A percentile compares a stretch with the other conserved stretches of the same genome.
These are phyloP conservation scores for Rhodotorula glutinis DNA, from an alignment of 1,284 basidiomycete genomes.

Conservation along the genomic window DNA sequence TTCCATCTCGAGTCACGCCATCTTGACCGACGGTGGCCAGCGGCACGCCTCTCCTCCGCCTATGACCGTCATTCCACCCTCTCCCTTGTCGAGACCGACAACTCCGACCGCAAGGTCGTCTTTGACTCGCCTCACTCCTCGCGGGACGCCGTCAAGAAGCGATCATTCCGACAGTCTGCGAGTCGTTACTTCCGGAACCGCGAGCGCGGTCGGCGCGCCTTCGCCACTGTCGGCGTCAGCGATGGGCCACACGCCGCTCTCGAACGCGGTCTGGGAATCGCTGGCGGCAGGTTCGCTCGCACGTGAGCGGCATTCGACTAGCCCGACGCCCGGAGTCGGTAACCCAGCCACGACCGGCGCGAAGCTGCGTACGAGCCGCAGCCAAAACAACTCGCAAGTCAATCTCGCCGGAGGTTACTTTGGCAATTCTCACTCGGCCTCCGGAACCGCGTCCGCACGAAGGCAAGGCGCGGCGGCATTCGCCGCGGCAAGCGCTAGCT, in stretches of 20 bases:
- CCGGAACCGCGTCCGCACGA: background rate
- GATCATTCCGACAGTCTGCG: slow-evolving; percentile 2
- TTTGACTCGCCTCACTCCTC: background rate
- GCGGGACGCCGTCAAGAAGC: background rate
- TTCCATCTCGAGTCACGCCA: background rate
- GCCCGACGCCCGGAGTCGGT: slow-evolving; percentile 8
- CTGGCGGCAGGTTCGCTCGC: background rate
- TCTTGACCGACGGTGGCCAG: background rate
- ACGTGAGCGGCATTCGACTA: background rate
- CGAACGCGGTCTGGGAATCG: background rate
- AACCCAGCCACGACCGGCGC: slow-evolving; percentile 8
- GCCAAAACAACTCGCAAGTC: slow-evolving; percentile 23
- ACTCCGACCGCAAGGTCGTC: slow-evolving; percentile 16
- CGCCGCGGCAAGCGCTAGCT: slow-evolving; percentile 6
- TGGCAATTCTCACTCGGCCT: background rate
- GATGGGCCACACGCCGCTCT: background rate
- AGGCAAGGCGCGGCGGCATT: background rate
- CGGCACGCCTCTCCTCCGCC: slow-evolving; percentile 8
- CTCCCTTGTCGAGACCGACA: slow-evolving; percentile 16
- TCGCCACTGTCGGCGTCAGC: slow-evolving; percentile 15
- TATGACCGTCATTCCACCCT: slow-evolving; percentile 14
- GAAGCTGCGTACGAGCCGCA: slow-evolving; percentile 27
- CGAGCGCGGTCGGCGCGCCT: slow-evolving; percentile 6
- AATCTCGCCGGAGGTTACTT: slow-evolving; percentile 16
- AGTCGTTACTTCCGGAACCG: background rate